These are phyloP conservation scores for Chlamydomonas reinhardtii DNA, from an alignment of 163 green algal species.

Conservation along the genomic window DNA sequence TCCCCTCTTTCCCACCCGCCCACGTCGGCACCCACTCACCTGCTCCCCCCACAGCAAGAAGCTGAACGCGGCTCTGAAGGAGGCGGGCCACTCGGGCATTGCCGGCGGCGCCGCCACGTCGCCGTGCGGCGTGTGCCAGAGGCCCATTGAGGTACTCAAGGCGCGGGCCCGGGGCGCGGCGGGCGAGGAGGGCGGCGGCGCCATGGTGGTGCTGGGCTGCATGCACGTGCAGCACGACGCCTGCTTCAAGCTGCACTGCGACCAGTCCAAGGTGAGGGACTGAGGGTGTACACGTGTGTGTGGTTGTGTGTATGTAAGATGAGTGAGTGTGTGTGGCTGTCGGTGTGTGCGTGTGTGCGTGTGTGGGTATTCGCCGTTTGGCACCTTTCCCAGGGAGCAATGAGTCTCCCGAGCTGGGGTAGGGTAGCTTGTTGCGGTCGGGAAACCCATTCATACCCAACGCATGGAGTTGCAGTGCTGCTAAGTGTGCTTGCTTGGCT, in stretches of 20 bases:
- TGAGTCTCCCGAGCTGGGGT: too few relatives aligned
- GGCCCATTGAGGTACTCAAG: constrained; percentile 3
- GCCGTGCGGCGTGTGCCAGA: constrained; percentile 21
- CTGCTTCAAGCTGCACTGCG: constrained; percentile 49
- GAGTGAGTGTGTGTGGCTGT: too few relatives aligned
- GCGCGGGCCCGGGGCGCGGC: constrained; percentile 1
- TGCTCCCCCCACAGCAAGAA: not conserved
- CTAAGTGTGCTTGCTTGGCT: too few relatives aligned
- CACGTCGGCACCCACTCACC: not conserved
- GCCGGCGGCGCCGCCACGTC: constrained; percentile 2
- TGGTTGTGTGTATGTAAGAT: too few relatives aligned
- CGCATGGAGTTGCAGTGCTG: too few relatives aligned
- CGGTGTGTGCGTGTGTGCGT: too few relatives aligned
- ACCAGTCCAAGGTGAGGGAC: not conserved
- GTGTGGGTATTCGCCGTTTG: too few relatives aligned
- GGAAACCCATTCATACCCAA: too few relatives aligned
- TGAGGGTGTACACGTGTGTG: too few relatives aligned
- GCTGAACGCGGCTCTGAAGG: constrained; percentile 29
- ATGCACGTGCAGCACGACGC: constrained; percentile 58
- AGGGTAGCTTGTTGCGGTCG: too few relatives aligned
- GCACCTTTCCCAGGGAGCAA: too few relatives aligned
- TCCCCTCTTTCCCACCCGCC: too few relatives aligned
- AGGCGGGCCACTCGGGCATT: constrained; percentile 25
- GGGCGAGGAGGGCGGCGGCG: constrained; percentile 28
- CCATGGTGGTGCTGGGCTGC: constrained; percentile 48